Conservation (phyloP, 163 green algal species). For the Coccomyxa subellipsoidea region DNA sequence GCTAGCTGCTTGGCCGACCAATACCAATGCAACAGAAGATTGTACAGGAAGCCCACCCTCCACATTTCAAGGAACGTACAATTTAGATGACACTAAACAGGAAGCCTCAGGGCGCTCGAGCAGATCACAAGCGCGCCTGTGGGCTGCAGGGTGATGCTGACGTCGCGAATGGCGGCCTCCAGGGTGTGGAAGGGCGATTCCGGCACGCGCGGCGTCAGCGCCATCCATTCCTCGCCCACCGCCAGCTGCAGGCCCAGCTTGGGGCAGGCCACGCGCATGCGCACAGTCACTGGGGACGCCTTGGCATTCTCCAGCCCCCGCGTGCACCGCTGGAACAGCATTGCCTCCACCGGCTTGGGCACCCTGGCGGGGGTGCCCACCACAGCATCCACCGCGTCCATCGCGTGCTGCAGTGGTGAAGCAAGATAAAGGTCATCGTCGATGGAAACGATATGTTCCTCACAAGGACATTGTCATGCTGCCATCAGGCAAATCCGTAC, state of each 20-base stretch:
- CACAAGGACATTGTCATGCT: not conserved
- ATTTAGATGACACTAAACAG: too few species aligned
- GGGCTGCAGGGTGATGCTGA: not conserved
- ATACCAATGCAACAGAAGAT: too few species aligned
- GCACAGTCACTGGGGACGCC: not conserved
- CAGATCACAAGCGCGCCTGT: not conserved
- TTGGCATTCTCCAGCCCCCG: not conserved
- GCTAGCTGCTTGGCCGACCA: too few species aligned
- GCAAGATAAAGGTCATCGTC: too few species aligned
- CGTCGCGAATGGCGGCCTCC: conserved; percentile 14
- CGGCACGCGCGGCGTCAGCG: not conserved
- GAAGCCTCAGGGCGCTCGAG: too few species aligned
- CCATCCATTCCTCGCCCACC: conserved; percentile 16
- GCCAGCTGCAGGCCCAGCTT: conserved; percentile 44
- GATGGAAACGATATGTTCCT: not conserved
- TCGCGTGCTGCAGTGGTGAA: conserved; percentile 13
- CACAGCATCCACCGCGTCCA: conserved; percentile 28
- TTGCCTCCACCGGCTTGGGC: conserved; percentile 13
- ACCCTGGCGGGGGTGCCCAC: conserved; percentile 19
- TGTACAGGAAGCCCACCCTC: too few species aligned
- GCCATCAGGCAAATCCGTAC: too few species aligned
- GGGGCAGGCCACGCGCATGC: conserved; percentile 28
- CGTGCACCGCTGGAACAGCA: conserved; percentile 17
- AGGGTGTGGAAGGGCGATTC: conserved; percentile 11
- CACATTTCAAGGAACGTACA: too few species aligned